Evolutionary conservation across 148 eudicot genomes (phyloP).

Genomic region (Silene latifolia): DNA sequence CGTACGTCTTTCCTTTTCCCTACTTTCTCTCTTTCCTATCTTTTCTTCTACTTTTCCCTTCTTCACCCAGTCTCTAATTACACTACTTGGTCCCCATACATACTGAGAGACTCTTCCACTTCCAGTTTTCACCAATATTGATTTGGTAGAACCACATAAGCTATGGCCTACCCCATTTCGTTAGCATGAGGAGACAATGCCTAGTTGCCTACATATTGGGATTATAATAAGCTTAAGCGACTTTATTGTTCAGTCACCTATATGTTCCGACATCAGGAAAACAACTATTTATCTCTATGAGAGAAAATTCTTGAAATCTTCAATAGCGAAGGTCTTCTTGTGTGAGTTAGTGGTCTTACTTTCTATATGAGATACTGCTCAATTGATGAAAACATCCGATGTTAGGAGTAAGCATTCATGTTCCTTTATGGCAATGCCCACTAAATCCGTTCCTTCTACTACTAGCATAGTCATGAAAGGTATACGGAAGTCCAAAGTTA

Average conservation of each 20-base stretch:
- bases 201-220: no score
- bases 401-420: not conserved
- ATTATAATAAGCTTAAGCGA: no score
- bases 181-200: no score
- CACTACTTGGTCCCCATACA: no score
- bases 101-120: no score
- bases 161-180: no score
- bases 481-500: not conserved
- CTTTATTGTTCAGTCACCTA: no score
- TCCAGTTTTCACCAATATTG: no score
- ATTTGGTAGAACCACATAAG: no score
- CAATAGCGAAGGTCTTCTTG: not conserved
- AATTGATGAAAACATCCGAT: not conserved
- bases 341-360: not conserved
- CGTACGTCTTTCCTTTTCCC: conserved; percentile 43
- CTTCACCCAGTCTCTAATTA: no score
- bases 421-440: not conserved
- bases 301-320: not conserved
- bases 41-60: not conserved
- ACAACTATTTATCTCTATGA: no score
- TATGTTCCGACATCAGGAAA: no score
- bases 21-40: not conserved
- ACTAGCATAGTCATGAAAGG: not conserved
- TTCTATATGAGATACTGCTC: not conserved
- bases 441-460: not conserved